These are phyloP conservation scores for Oryza meridionalis DNA, from an alignment of 176 grass and related monocot genomes.

Conservation along the genomic window DNA sequence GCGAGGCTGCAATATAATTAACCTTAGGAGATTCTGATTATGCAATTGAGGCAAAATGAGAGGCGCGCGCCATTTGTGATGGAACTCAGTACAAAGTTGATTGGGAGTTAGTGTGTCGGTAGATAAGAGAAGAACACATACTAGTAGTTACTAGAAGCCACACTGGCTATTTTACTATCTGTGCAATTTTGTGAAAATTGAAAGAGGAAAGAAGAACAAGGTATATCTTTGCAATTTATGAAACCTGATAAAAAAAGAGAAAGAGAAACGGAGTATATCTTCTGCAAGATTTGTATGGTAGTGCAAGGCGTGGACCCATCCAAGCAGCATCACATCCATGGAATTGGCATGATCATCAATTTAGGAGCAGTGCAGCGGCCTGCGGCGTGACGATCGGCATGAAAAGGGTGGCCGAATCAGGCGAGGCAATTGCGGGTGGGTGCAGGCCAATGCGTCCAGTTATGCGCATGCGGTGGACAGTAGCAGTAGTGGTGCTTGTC, in stretches of 20 bases:
- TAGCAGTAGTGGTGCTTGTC: constrained; percentile 43
- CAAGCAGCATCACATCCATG: constrained; percentile 23
- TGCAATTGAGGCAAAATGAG: not conserved
- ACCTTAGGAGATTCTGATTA: not conserved
- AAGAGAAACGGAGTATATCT: not conserved
- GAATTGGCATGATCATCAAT: constrained; percentile 33
- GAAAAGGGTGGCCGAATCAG: constrained; percentile 10
- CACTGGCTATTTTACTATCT: not conserved
- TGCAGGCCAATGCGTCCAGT: constrained; percentile 20
- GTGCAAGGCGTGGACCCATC: not conserved
- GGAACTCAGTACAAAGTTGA: not conserved
- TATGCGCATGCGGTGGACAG: constrained; percentile 22
- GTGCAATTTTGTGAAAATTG: not conserved
- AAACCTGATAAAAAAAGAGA: not conserved
- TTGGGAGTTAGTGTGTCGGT: not conserved
- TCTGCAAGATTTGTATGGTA: not conserved
- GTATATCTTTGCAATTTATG: not conserved
- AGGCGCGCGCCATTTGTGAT: fast-evolving
- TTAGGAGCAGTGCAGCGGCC: not conserved
- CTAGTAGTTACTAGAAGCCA: not conserved
- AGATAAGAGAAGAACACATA: not conserved
- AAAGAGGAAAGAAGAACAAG: not conserved
- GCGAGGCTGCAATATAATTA: not conserved
- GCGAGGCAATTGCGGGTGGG: constrained; percentile 24
- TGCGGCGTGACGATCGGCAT: not conserved